Evolutionary conservation across 2,329 filamentous ascomycete genomes (phyloP).

Genomic region (Calcarisporium arbuscula): DNA sequence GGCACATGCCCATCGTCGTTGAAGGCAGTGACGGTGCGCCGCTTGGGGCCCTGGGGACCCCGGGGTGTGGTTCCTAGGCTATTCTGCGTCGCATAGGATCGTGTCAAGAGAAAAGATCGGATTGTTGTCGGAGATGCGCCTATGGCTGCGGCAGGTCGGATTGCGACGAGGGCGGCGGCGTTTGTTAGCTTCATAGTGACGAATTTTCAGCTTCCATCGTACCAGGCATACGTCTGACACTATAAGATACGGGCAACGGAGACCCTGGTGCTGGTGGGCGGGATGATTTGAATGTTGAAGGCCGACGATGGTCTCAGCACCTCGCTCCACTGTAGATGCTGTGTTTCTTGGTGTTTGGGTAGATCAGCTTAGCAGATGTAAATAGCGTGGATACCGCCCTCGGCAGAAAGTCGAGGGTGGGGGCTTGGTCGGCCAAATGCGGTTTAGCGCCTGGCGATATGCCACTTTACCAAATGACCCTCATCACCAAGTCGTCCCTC

Average conservation of each 20-base stretch:
- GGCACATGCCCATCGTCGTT: slow-evolving; percentile 79
- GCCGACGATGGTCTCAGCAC: too few relatives aligned
- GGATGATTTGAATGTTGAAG: too few relatives aligned
- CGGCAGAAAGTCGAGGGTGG: slow-evolving; percentile 28
- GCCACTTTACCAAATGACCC: slow-evolving; percentile 33
- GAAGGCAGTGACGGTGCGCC: slow-evolving; percentile 71
- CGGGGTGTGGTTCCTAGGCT: slow-evolving; percentile 29
- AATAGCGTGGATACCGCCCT: slow-evolving; percentile 25
- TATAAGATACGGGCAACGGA: too few relatives aligned
- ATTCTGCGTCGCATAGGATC: slow-evolving; percentile 55
- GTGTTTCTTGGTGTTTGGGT: slow-evolving; percentile 2
- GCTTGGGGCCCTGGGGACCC: slow-evolving; percentile 38
- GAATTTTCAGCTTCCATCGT: slow-evolving; percentile 29
- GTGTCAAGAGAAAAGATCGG: slow-evolving; percentile 32
- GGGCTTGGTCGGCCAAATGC: slow-evolving; percentile 17
- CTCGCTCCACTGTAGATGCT: too few relatives aligned
- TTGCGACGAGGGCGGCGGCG: slow-evolving; percentile 27
- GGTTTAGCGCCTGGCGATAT: slow-evolving; percentile 33
- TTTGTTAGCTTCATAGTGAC: slow-evolving; percentile 41
- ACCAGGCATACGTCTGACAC: too few relatives aligned
- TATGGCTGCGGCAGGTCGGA: slow-evolving; percentile 25
- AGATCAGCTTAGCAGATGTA: too few relatives aligned
- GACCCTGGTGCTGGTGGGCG: too few relatives aligned
- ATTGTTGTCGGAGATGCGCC: slow-evolving; percentile 20
- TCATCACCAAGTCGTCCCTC: slow-evolving; percentile 24